Percentiles rank a stretch among this genome's conserved stretches.
These are phyloP conservation scores for Fraxinus nigra DNA, from an alignment of 305 asterid species.

Conservation along the genomic window DNA sequence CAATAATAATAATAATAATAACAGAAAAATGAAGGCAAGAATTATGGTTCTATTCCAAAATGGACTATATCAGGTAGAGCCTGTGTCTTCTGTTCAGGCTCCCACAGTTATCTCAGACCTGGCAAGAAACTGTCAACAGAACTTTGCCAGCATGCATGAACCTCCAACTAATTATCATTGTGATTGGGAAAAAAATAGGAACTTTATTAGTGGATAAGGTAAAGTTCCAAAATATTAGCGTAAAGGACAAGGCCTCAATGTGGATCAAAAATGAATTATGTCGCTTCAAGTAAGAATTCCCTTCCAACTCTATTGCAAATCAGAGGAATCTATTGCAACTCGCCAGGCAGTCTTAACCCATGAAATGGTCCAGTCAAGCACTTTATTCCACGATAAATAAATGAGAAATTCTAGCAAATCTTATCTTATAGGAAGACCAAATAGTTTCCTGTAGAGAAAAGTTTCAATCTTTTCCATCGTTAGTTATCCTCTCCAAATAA, in stretches of 20 bases:
- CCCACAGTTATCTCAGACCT: not conserved
- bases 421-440: not conserved
- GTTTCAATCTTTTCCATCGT: not conserved
- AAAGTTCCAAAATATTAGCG: not conserved
- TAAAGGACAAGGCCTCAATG: conserved; percentile 1
- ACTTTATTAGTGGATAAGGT: not conserved
- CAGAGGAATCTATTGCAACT: not conserved
- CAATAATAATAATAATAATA: not conserved
- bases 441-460: not conserved
- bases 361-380: not conserved
- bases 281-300: not conserved
- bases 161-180: not conserved
- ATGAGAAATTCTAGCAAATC: not conserved
- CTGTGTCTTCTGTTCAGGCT: not conserved
- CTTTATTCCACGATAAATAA: not conserved
- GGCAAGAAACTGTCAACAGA: not conserved
- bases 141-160: not conserved
- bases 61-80: not conserved
- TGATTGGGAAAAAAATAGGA: not conserved
- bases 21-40: not conserved
- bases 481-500: not conserved
- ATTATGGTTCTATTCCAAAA: conserved; percentile 5
- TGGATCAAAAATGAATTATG: not conserved
- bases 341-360: not conserved
- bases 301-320: not conserved